phyloP scores from a whole-genome alignment of 78 protist species.

The Anaeramoeba ignava region DNA sequence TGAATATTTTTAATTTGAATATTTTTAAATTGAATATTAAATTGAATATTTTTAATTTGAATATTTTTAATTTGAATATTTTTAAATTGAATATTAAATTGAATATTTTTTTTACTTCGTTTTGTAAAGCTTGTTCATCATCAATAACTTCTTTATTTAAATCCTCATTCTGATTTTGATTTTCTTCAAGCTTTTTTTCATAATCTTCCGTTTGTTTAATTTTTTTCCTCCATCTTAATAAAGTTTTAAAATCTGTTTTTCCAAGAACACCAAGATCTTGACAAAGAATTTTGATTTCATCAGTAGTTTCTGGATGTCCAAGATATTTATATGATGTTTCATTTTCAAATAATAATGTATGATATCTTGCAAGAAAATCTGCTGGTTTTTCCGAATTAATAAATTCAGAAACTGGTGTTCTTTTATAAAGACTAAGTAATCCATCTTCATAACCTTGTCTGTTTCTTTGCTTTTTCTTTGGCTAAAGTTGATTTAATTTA shows the following conservation, averaged over 20 bases:
- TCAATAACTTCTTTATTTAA: neutral
- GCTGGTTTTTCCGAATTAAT: slow-evolving; percentile 4
- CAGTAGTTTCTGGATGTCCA: slow-evolving; percentile 43
- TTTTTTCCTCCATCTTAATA: slow-evolving; percentile 61
- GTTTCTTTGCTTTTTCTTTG: slow-evolving; percentile 6
- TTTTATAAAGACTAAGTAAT: neutral
- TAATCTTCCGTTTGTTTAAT: slow-evolving; percentile 6
- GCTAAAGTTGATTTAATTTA: neutral
- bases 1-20: too few species aligned
- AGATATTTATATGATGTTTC: neutral
- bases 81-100: too few species aligned
- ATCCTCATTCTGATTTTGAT: slow-evolving; percentile 6
- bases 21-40: too few species aligned
- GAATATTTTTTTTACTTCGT: too few species aligned
- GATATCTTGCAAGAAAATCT: slow-evolving; percentile 1
- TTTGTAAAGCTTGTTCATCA: slow-evolving; percentile 27
- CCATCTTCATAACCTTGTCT: slow-evolving; percentile 50
- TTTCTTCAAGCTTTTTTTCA: slow-evolving; percentile 9
- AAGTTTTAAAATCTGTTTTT: slow-evolving; percentile 47
- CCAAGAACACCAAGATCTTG: slow-evolving; percentile 60
- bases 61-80: too few species aligned
- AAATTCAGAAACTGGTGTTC: neutral
- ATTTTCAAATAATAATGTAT: slow-evolving; percentile 2
- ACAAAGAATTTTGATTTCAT: slow-evolving; percentile 38
- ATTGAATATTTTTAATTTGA: too few species aligned